These are phyloP conservation scores for Wickerhamomyces alni DNA, from an alignment of 805 yeast species.

Conservation along the genomic window DNA sequence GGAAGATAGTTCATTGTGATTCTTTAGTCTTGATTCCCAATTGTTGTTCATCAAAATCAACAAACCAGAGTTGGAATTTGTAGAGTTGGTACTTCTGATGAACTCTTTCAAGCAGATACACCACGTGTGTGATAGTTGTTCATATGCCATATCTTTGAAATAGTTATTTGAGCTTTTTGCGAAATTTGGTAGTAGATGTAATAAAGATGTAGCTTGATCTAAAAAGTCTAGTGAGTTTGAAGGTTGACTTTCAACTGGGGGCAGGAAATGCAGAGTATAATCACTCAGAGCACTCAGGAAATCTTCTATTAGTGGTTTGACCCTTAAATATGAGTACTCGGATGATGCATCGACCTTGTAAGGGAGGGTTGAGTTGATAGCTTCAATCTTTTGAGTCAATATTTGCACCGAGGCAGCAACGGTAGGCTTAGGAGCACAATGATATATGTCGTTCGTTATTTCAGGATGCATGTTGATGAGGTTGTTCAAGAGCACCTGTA, in stretches of 20 bases:
- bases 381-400: conserved; percentile 34
- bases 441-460: conserved; percentile 41
- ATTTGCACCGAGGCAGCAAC: conserved; percentile 45
- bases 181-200: conserved; percentile 65
- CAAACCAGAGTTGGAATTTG: conserved; percentile 28
- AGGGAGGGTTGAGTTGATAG: conserved; percentile 51
- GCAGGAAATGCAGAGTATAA: conserved; percentile 64
- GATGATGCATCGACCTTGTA: conserved; percentile 67
- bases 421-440: conserved; percentile 52
- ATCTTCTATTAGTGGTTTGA: conserved; percentile 60
- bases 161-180: conserved; percentile 37
- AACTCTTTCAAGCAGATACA: conserved; percentile 35
- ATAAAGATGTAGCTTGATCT: conserved; percentile 50
- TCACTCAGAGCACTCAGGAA: conserved; percentile 69
- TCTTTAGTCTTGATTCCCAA: conserved; percentile 35
- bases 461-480: conserved; percentile 61
- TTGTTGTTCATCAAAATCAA: conserved; percentile 30
- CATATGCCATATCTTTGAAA: conserved; percentile 45
- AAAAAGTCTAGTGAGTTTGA: conserved; percentile 54
- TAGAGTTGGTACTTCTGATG: conserved; percentile 13
- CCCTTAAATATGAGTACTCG: conserved; percentile 73
- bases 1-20: conserved; percentile 37
- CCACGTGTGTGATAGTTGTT: conserved; percentile 58
- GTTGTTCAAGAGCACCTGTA: conserved; percentile 45
- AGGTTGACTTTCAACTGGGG: conserved; percentile 55